Conservation (phyloP, 345 rosid genomes). For the Angophora floribunda region DNA sequence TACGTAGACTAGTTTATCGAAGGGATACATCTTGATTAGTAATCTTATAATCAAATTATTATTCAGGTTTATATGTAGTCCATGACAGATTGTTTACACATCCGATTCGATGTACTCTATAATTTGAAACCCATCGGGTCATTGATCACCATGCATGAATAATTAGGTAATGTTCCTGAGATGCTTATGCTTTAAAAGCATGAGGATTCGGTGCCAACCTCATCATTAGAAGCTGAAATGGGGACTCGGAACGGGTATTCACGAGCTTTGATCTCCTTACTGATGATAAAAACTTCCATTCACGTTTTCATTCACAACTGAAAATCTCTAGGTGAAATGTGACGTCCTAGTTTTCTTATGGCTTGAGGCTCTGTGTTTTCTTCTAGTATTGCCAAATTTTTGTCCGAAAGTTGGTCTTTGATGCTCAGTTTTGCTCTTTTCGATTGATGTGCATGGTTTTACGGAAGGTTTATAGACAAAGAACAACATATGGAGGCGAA, state of each 20-base stretch:
- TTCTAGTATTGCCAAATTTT: not conserved
- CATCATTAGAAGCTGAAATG: conserved; percentile 75
- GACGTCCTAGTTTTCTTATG: not conserved
- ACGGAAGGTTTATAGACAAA: not conserved
- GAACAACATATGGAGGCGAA: not conserved
- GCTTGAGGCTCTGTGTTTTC: not conserved
- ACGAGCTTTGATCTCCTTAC: conserved; percentile 75
- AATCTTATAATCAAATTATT: not conserved
- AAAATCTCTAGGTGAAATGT: conserved; percentile 3
- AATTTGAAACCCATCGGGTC: not conserved
- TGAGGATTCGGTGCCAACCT: not conserved
- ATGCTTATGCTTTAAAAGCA: not conserved
- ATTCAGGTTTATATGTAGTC: not conserved
- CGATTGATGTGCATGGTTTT: not conserved
- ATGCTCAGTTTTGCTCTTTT: not conserved
- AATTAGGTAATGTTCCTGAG: not conserved
- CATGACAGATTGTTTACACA: not conserved
- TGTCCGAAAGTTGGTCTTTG: not conserved
- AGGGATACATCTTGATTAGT: not conserved
- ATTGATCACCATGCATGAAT: not conserved
- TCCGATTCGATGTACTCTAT: not conserved
- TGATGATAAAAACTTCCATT: conserved; percentile 62
- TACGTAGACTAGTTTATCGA: not conserved
- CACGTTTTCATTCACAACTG: not conserved
- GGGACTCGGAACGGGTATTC: conserved; percentile 54